Evolutionary conservation across 1,284 basidiomycete species (phyloP).

Genomic region (Apiotrichum sp.): DNA sequence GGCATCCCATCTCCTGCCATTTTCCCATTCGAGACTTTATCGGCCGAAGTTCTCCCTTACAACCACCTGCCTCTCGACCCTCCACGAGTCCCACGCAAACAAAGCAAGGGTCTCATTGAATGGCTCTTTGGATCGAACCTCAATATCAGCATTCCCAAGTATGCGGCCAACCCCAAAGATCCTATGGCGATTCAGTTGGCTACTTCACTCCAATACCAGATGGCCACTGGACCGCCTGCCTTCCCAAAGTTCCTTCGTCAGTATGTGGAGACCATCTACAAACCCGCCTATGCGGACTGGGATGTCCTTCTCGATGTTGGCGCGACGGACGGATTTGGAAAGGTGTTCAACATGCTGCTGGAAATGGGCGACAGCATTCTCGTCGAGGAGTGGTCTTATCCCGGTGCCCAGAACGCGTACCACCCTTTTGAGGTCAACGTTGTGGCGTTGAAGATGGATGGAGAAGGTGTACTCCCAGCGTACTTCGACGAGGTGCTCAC

Average conservation of each 20-base stretch:
- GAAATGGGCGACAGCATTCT: slow-evolving; percentile 68
- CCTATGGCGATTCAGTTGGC: slow-evolving; percentile 56
- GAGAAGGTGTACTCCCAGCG: slow-evolving; percentile 61
- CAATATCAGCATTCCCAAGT: slow-evolving; percentile 58
- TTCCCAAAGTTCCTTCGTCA: slow-evolving; percentile 49
- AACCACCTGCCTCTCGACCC: slow-evolving; percentile 50
- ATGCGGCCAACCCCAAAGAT: slow-evolving; percentile 37
- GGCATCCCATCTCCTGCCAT: slow-evolving; percentile 46
- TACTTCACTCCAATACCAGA: slow-evolving; percentile 65
- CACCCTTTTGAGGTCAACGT: slow-evolving; percentile 32
- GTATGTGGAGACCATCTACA: slow-evolving; percentile 59
- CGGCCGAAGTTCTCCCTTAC: slow-evolving; percentile 33
- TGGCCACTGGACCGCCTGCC: slow-evolving; percentile 42
- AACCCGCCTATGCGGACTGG: slow-evolving; percentile 65
- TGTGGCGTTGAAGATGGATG: slow-evolving; percentile 60
- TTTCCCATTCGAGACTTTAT: slow-evolving; percentile 48
- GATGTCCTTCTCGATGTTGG: slow-evolving; percentile 61
- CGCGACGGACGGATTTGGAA: slow-evolving; percentile 64
- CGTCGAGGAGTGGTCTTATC: slow-evolving; percentile 55
- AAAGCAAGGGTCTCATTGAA: slow-evolving; percentile 53
- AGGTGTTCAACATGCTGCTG: slow-evolving; percentile 54
- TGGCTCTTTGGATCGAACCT: slow-evolving; percentile 54
- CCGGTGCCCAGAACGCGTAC: slow-evolving; percentile 44
- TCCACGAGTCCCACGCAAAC: slow-evolving; percentile 47
- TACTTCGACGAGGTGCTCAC: slow-evolving; percentile 58